phyloP scores from a whole-genome alignment of 2,329 filamentous ascomycete species.

The Diaporthe ampelina region DNA sequence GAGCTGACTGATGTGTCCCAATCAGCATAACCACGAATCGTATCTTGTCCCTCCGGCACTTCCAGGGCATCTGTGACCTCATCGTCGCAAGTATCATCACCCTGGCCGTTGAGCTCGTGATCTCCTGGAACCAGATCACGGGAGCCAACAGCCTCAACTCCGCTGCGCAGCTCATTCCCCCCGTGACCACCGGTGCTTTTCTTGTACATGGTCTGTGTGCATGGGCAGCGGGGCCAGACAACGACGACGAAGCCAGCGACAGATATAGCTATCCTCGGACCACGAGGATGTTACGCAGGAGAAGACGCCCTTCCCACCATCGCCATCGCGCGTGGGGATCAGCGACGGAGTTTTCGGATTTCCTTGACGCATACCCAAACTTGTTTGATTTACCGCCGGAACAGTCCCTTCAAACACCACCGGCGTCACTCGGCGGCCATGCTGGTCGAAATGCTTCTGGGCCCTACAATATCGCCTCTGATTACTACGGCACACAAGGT shows the following conservation, averaged over 20 bases:
- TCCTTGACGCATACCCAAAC: background rate
- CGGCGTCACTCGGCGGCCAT: background rate
- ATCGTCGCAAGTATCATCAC: conserved; percentile 42
- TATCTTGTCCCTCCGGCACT: conserved; percentile 40
- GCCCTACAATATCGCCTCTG: background rate
- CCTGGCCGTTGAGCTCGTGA: conserved; percentile 44
- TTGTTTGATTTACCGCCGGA: background rate
- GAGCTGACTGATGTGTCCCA: background rate
- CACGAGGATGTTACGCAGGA: background rate
- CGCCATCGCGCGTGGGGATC: background rate
- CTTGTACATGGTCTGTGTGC: conserved; percentile 32
- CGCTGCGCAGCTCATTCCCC: conserved; percentile 44
- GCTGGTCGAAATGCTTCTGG: background rate
- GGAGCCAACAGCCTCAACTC: conserved; percentile 49
- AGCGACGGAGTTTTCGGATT: background rate
- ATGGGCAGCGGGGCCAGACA: conserved; percentile 32
- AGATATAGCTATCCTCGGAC: background rate
- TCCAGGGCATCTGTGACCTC: conserved; percentile 44
- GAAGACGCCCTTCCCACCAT: background rate
- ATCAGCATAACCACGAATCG: conserved; percentile 37
- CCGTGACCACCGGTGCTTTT: conserved; percentile 36
- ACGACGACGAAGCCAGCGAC: background rate
- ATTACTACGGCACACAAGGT: background rate
- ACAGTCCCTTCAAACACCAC: background rate
- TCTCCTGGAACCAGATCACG: conserved; percentile 44